These are phyloP conservation scores for Aspergillus asperescens DNA, from an alignment of 495 filamentous ascomycete species.

Conservation along the genomic window DNA sequence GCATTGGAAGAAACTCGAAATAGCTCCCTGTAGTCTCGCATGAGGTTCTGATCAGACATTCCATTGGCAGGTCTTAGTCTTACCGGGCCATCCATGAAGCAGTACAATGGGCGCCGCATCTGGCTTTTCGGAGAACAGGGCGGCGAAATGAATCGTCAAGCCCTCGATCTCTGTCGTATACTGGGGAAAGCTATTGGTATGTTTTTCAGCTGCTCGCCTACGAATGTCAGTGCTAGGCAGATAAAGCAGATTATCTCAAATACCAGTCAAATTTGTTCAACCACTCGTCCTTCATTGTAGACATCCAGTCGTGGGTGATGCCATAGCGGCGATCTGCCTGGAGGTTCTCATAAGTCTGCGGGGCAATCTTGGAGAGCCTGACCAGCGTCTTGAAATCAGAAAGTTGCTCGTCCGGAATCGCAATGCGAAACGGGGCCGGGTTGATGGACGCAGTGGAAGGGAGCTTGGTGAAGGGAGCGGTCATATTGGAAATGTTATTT, in stretches of 20 bases:
- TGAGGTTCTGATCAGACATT: not conserved
- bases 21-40: constrained; percentile 15
- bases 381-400: constrained; percentile 47
- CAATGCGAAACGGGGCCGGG: constrained; percentile 36
- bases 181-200: constrained; percentile 60
- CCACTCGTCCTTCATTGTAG: constrained; percentile 49
- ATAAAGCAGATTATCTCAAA: not conserved
- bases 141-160: constrained; percentile 56
- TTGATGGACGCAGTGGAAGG: constrained; percentile 23
- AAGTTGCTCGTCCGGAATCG: constrained; percentile 42
- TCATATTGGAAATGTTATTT: not conserved
- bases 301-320: constrained; percentile 52
- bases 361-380: constrained; percentile 47
- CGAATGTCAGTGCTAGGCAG: not conserved
- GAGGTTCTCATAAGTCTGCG: constrained; percentile 45
- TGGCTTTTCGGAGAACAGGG: constrained; percentile 51
- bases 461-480: constrained; percentile 24
- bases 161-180: constrained; percentile 49
- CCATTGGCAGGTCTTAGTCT: not conserved
- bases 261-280: constrained; percentile 41
- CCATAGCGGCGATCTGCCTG: constrained; percentile 48
- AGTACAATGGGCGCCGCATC: constrained; percentile 58
- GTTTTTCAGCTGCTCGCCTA: constrained; percentile 48
- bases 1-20: constrained; percentile 34
- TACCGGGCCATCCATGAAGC: constrained; percentile 59